Percentiles rank a stretch among this genome's conserved stretches.
Evolutionary conservation across 306 rosid species (phyloP).

Genomic region (Dryas drummondii): DNA sequence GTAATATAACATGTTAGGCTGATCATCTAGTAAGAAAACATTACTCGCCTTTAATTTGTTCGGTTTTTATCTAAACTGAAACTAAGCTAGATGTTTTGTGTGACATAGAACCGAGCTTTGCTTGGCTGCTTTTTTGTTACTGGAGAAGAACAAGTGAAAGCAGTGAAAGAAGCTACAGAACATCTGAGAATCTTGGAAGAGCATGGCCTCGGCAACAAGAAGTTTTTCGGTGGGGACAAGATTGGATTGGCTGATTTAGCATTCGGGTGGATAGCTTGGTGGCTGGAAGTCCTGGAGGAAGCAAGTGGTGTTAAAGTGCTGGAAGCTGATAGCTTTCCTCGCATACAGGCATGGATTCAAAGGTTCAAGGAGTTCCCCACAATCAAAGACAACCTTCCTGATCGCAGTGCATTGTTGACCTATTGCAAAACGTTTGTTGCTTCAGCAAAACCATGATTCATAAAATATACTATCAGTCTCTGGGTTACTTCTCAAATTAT

Average conservation of each 20-base stretch:
- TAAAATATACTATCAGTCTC: background rate
- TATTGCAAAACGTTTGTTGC: background rate
- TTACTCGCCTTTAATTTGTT: too few species aligned
- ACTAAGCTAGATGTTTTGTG: background rate
- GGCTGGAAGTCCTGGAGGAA: conserved; percentile 6
- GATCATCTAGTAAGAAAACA: too few species aligned
- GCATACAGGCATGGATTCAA: conserved; percentile 19
- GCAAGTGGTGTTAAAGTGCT: conserved; percentile 18
- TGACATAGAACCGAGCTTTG: background rate
- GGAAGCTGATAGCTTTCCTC: conserved; percentile 12
- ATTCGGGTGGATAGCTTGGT: conserved; percentile 21
- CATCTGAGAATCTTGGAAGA: conserved; percentile 13
- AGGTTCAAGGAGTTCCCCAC: conserved; percentile 11
- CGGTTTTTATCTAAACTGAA: too few species aligned
- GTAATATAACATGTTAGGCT: background rate
- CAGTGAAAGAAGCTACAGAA: conserved; percentile 1
- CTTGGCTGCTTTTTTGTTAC: background rate
- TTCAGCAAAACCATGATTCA: background rate
- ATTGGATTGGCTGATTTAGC: conserved; percentile 15
- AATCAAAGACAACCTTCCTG: conserved; percentile 9
- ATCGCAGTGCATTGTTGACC: conserved; percentile 5
- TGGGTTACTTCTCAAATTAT: background rate
- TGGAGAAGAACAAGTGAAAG: conserved; percentile 23
- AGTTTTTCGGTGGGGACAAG: conserved; percentile 7
- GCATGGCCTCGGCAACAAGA: conserved; percentile 13